These are phyloP conservation scores for Talaromyces sp. DNA, from an alignment of 2,329 filamentous ascomycete genomes.

Conservation along the genomic window DNA sequence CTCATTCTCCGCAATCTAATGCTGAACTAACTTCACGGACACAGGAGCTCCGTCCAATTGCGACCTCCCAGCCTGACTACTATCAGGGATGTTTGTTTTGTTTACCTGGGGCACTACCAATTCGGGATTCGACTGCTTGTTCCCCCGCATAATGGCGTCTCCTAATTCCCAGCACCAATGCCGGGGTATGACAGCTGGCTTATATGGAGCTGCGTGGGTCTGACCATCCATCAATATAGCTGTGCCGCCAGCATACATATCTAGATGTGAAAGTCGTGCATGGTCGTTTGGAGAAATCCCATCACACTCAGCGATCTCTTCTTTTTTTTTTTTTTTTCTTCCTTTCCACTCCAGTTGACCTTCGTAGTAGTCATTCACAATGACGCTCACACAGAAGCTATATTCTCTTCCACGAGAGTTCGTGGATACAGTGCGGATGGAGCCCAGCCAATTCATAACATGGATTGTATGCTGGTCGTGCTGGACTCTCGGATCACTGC, in stretches of 20 bases:
- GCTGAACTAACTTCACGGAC: not conserved
- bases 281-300: not conserved
- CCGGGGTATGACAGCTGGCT: not conserved
- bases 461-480: slow-evolving; percentile 4
- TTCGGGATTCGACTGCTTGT: not conserved
- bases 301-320: not conserved
- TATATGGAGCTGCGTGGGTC: not conserved
- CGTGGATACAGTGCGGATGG: not conserved
- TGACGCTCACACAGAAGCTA: not conserved
- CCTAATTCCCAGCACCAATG: not conserved
- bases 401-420: not conserved
- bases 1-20: not conserved
- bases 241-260: not conserved
- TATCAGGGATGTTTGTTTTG: not conserved
- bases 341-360: not conserved
- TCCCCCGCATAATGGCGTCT: not conserved
- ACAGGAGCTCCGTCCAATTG: not conserved
- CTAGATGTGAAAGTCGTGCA: not conserved
- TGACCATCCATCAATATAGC: not conserved
- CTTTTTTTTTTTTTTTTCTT: not conserved
- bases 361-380: not conserved
- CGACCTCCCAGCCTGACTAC: not conserved
- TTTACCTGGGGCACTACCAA: not conserved
- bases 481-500: slow-evolving; percentile 8
- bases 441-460: not conserved